Conservation (phyloP, 768 basidiomycete genomes). For the Leccinum uliginosum region DNA sequence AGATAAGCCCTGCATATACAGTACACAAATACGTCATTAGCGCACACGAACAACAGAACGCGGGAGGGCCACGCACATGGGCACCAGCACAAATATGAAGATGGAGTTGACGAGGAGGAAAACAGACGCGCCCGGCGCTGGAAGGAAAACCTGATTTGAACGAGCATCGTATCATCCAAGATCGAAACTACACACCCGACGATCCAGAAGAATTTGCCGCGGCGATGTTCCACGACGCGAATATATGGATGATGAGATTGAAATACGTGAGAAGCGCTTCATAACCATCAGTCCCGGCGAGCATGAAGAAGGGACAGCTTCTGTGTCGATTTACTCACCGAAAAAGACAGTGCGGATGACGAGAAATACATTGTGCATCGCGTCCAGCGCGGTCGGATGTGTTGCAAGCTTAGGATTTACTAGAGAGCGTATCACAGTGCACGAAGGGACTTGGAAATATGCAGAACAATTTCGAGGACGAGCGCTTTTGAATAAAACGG, state of each 20-base stretch:
- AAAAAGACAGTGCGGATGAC: constrained; percentile 54
- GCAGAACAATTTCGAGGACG: not conserved
- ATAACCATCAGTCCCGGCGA: constrained; percentile 3
- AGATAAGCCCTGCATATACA: constrained; percentile 25
- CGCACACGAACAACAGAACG: not conserved
- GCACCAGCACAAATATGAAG: constrained; percentile 27
- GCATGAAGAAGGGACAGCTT: not conserved
- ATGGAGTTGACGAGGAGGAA: constrained; percentile 48
- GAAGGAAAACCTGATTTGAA: not conserved
- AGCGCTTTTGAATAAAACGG: not conserved
- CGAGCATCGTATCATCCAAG: not conserved
- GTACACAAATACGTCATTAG: not conserved
- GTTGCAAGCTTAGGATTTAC: constrained; percentile 11
- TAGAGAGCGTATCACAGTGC: constrained; percentile 4
- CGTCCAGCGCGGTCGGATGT: constrained; percentile 7
- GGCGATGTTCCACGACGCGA: constrained; percentile 55
- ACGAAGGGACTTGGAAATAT: not conserved
- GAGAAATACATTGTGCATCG: constrained; percentile 51
- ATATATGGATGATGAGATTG: constrained; percentile 48
- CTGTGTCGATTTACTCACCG: constrained; percentile 36
- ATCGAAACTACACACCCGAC: constrained; percentile 31
- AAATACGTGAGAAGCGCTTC: constrained; percentile 44
- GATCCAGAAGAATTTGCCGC: constrained; percentile 32
- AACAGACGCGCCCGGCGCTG: constrained; percentile 46
- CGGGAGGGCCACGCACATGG: constrained; percentile 24